phyloP scores from a whole-genome alignment of 805 yeast species.

The Ogataea siamensis region DNA sequence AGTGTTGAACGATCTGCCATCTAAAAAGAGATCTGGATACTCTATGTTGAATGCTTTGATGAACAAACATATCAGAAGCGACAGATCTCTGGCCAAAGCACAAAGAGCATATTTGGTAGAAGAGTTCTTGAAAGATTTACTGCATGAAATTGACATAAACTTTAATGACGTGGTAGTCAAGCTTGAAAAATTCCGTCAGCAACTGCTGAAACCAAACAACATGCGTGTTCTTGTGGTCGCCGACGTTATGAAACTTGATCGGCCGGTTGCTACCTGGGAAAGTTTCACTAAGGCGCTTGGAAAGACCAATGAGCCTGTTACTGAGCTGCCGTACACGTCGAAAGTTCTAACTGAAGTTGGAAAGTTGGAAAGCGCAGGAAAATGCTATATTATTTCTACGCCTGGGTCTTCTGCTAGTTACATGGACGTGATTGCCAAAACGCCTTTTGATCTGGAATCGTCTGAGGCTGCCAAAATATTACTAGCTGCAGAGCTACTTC shows the following conservation, averaged over 20 bases:
- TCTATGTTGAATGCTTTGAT: constrained; percentile 65
- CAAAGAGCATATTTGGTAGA: constrained; percentile 68
- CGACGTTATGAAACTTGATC: constrained; percentile 49
- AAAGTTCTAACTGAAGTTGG: constrained; percentile 59
- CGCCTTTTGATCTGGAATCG: constrained; percentile 54
- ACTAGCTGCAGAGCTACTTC: constrained; percentile 71
- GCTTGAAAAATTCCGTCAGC: constrained; percentile 50
- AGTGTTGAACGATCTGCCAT: constrained; percentile 57
- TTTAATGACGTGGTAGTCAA: constrained; percentile 45
- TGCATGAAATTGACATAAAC: constrained; percentile 53
- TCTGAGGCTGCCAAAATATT: constrained; percentile 68
- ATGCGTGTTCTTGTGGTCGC: constrained; percentile 71
- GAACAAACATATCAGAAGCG: constrained; percentile 42
- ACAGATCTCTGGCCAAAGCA: constrained; percentile 62
- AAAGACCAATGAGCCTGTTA: not conserved
- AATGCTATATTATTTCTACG: constrained; percentile 64
- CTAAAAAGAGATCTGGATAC: constrained; percentile 60
- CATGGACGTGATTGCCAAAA: constrained; percentile 54
- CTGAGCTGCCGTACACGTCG: constrained; percentile 50
- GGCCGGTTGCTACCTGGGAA: constrained; percentile 63
- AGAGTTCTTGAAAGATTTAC: constrained; percentile 45
- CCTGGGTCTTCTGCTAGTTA: constrained; percentile 86
- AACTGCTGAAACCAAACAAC: constrained; percentile 56
- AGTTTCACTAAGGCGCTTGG: constrained; percentile 27
- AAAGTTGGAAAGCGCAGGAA: constrained; percentile 39